Evolutionary conservation across 352 stramenopile species (phyloP).

Genomic region (Globisporangium splendens): DNA sequence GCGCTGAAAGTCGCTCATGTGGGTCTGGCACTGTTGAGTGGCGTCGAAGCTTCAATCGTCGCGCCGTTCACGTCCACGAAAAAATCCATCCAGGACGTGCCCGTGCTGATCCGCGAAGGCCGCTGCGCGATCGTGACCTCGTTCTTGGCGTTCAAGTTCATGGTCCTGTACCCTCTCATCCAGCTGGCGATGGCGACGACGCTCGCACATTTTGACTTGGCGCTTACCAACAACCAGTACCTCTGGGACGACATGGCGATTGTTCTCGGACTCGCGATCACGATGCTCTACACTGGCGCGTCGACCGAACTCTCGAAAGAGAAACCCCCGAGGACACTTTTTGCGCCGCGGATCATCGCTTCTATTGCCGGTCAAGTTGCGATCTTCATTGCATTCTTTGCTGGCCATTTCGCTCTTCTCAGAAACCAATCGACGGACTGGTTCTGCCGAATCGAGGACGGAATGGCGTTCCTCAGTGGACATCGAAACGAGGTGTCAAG

Average conservation of each 20-base stretch:
- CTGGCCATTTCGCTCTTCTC: slow-evolving; percentile 24
- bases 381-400: slow-evolving; percentile 53
- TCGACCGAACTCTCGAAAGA: slow-evolving; percentile 57
- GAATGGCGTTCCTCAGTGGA: slow-evolving; percentile 55
- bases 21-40: slow-evolving; percentile 81
- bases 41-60: slow-evolving; percentile 82
- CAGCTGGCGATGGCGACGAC: slow-evolving; percentile 66
- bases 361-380: slow-evolving; percentile 55
- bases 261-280: slow-evolving; percentile 62
- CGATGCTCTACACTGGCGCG: slow-evolving; percentile 62
- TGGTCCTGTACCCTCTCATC: slow-evolving; percentile 91
- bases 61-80: slow-evolving; percentile 88
- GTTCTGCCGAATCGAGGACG: slow-evolving; percentile 55
- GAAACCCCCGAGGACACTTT: slow-evolving; percentile 53
- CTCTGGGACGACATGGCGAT: slow-evolving; percentile 76
- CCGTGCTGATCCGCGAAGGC: slow-evolving; percentile 85
- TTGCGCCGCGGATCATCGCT: slow-evolving; percentile 50
- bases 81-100: slow-evolving; percentile 79
- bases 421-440: slow-evolving; percentile 30
- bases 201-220: slow-evolving; percentile 37
- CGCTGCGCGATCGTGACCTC: slow-evolving; percentile 87
- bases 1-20: slow-evolving; percentile 88
- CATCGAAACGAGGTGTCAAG: slow-evolving; percentile 14
- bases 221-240: slow-evolving; percentile 65
- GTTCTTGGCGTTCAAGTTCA: slow-evolving; percentile 89